Percentiles rank a stretch among this genome's conserved stretches.
Evolutionary conservation across 2,329 filamentous ascomycete species (phyloP).

Genomic region (Cercospora sesami): DNA sequence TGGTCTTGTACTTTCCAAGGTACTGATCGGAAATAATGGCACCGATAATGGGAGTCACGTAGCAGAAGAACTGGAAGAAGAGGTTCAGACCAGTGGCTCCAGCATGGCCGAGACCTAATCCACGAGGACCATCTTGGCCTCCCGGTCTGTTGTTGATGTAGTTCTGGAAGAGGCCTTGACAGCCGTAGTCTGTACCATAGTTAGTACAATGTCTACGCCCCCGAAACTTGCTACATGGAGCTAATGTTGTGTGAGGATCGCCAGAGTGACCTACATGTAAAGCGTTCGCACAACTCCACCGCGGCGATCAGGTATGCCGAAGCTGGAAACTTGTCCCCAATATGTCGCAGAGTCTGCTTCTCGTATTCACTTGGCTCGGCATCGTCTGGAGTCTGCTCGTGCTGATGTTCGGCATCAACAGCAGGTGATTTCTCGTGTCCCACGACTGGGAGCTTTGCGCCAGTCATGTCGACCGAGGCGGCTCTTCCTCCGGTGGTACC

Average conservation of each 20-base stretch:
- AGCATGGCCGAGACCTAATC: constrained; percentile 44
- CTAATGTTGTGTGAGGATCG: neutral
- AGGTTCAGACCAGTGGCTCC: constrained; percentile 41
- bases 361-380: constrained; percentile 48
- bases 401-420: constrained; percentile 24
- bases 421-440: constrained; percentile 19
- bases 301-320: constrained; percentile 52
- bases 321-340: constrained; percentile 51
- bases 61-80: constrained; percentile 53
- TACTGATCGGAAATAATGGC: constrained; percentile 65
- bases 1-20: constrained; percentile 68
- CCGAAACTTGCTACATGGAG: neutral
- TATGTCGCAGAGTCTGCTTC: constrained; percentile 45
- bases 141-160: constrained; percentile 49
- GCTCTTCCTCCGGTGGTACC: constrained; percentile 5
- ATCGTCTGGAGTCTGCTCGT: constrained; percentile 32
- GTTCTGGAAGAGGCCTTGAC: constrained; percentile 52
- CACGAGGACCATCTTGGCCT: constrained; percentile 44
- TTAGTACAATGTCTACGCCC: neutral
- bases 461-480: constrained; percentile 26
- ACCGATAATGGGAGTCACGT: constrained; percentile 48
- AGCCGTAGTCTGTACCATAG: constrained; percentile 30
- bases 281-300: constrained; percentile 53
- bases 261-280: constrained; percentile 38
- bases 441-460: constrained; percentile 22